Percentiles rank a stretch among this genome's conserved stretches.
Conservation (phyloP, 345 rosid species). For the Eutrema japonicum region DNA sequence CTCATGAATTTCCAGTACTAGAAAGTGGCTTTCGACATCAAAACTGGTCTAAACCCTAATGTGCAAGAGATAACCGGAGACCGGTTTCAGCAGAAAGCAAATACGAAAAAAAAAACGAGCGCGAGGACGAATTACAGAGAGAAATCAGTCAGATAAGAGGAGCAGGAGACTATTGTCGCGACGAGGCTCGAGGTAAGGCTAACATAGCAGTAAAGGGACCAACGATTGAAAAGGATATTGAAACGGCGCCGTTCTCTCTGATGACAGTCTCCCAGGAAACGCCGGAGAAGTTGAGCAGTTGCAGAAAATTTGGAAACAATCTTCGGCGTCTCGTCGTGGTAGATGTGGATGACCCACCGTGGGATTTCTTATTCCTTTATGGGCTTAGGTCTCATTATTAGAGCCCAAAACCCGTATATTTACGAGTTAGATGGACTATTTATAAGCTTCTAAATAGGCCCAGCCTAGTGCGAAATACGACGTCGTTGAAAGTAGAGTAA, state of each 20-base stretch:
- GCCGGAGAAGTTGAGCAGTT: conserved; percentile 43
- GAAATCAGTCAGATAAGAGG: conserved; percentile 29
- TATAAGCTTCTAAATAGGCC: not conserved
- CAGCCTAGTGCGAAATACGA: not conserved
- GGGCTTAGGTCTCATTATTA: conserved; percentile 13
- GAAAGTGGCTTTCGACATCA: conserved; percentile 9
- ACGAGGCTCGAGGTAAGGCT: conserved; percentile 13
- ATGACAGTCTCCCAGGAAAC: conserved; percentile 16
- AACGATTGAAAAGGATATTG: not conserved
- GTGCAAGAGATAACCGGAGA: conserved; percentile 6
- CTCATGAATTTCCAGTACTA: too few species aligned
- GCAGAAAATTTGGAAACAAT: conserved; percentile 23
- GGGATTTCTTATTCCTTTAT: not conserved
- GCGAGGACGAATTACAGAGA: conserved; percentile 21
- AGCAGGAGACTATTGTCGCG: conserved; percentile 18
- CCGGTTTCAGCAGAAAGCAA: conserved; percentile 30
- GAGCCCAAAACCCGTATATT: not conserved
- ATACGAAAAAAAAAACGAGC: conserved; percentile 13
- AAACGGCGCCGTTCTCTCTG: conserved; percentile 31
- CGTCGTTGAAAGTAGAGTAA: conserved; percentile 1
- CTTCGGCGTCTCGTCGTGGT: conserved; percentile 31
- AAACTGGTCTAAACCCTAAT: conserved; percentile 27
- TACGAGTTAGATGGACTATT: not conserved
- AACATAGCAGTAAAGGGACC: not conserved
- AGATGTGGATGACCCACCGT: conserved; percentile 19